phyloP scores from a whole-genome alignment of 2,329 filamentous ascomycete species.

The Pseudocercospora vitis region DNA sequence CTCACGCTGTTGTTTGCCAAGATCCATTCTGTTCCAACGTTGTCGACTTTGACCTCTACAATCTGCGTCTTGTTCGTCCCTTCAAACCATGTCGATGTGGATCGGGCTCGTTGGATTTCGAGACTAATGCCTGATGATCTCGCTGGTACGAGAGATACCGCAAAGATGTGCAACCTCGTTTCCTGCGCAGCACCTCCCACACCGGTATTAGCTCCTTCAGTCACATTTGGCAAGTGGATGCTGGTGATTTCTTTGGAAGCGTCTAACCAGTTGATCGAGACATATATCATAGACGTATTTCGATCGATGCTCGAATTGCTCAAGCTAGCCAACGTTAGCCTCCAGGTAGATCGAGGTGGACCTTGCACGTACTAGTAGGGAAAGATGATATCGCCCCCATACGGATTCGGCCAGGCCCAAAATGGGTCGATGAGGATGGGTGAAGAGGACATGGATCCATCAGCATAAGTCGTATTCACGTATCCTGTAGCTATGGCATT shows the following conservation, averaged over 20 bases:
- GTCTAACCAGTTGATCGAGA: slow-evolving; percentile 44
- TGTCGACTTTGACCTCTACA: slow-evolving; percentile 42
- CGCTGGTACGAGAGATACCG: slow-evolving; percentile 39
- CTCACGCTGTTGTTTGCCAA: slow-evolving; percentile 39
- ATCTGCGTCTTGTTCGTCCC: slow-evolving; percentile 43
- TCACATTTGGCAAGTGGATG: slow-evolving; percentile 41
- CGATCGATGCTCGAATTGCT: slow-evolving; percentile 41
- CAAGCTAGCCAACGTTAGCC: slow-evolving; percentile 15
- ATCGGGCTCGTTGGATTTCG: slow-evolving; percentile 43
- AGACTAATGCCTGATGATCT: slow-evolving; percentile 31
- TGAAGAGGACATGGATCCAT: slow-evolving; percentile 39
- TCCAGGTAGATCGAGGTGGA: neutral
- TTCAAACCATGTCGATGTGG: slow-evolving; percentile 45
- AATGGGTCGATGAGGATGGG: slow-evolving; percentile 41
- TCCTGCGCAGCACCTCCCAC: slow-evolving; percentile 33
- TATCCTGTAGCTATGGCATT: slow-evolving; percentile 41
- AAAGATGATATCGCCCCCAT: slow-evolving; percentile 44
- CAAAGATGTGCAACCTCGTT: slow-evolving; percentile 43
- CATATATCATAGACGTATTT: slow-evolving; percentile 45
- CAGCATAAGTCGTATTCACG: slow-evolving; percentile 42
- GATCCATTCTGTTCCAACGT: slow-evolving; percentile 40
- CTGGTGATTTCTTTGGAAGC: slow-evolving; percentile 41
- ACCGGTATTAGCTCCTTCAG: slow-evolving; percentile 36
- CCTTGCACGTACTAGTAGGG: slow-evolving; percentile 33
- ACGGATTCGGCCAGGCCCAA: slow-evolving; percentile 44